phyloP scores from a whole-genome alignment of 2,329 filamentous ascomycete species.

The Sporothrix mexicana region DNA sequence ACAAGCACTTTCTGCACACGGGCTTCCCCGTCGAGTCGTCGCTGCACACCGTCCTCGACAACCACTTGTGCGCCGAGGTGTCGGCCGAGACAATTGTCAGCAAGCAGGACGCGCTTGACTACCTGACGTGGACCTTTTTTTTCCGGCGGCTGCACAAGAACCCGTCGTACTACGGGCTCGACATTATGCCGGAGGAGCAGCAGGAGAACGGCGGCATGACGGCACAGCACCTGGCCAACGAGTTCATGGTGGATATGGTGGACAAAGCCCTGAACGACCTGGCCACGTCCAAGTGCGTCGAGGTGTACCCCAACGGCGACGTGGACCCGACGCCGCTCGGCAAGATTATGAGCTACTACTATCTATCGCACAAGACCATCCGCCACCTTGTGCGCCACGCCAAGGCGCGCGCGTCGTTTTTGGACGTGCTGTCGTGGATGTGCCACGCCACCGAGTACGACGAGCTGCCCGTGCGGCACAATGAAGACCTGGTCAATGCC shows the following conservation, averaged over 20 bases:
- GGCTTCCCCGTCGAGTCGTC: constrained; percentile 98
- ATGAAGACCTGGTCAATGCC: constrained; percentile 95
- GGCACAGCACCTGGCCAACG: constrained; percentile 86
- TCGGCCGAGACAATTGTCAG: constrained; percentile 90
- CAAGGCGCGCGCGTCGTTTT: constrained; percentile 67
- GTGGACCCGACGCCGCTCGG: constrained; percentile 89
- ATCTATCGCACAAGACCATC: constrained; percentile 93
- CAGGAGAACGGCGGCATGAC: constrained; percentile 53
- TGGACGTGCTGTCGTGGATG: constrained; percentile 90
- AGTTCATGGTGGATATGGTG: constrained; percentile 93
- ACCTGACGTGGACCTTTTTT: constrained; percentile 99
- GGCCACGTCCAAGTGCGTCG: constrained; percentile 81
- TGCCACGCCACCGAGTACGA: constrained; percentile 93
- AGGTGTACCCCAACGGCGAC: constrained; percentile 83
- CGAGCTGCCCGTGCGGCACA: constrained; percentile 95
- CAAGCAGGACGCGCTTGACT: constrained; percentile 96
- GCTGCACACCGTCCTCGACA: constrained; percentile 93
- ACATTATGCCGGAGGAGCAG: constrained; percentile 83
- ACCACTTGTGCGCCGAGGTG: constrained; percentile 94
- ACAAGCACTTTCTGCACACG: constrained; percentile 98
- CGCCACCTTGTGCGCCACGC: constrained; percentile 78
- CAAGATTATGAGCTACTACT: constrained; percentile 99
- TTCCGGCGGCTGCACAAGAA: constrained; percentile 98
- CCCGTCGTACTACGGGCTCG: constrained; percentile 94
- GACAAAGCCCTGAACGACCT: constrained; percentile 84